Conservation (phyloP, 441 rosid species). For the Hypseocharis bilobata region DNA sequence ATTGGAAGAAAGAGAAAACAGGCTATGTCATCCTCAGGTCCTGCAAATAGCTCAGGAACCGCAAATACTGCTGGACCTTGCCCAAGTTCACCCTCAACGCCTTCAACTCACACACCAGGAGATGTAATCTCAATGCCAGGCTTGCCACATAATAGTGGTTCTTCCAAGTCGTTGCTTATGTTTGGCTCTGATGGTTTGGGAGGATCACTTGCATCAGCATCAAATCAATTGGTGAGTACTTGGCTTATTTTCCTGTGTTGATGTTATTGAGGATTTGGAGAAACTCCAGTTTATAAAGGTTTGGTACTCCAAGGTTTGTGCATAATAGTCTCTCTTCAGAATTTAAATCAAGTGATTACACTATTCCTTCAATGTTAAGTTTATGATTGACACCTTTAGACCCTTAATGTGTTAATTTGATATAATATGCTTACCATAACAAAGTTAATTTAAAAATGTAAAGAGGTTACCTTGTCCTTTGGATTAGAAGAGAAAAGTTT, state of each 20-base stretch:
- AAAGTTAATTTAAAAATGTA: no score
- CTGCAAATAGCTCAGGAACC: slow-evolving; percentile 75
- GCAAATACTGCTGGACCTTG: slow-evolving; percentile 76
- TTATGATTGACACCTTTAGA: not conserved
- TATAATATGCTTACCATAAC: not conserved
- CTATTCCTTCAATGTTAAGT: not conserved
- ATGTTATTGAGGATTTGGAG: not conserved
- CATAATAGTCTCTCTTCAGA: no score
- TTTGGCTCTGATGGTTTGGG: slow-evolving; percentile 60
- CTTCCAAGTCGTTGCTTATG: slow-evolving; percentile 58
- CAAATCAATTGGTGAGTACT: slow-evolving; percentile 67
- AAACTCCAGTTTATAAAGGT: not conserved
- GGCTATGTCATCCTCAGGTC: slow-evolving; percentile 71
- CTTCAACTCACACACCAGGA: slow-evolving; percentile 80
- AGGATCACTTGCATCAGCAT: slow-evolving; percentile 61
- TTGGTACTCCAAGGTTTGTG: no score
- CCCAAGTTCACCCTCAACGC: slow-evolving; percentile 80
- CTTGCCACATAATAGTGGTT: slow-evolving; percentile 57
- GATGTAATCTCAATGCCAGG: slow-evolving; percentile 73
- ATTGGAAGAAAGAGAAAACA: slow-evolving; percentile 73
- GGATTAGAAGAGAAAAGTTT: no score
- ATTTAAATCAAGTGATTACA: not conserved
- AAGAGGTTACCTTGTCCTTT: no score
- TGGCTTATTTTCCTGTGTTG: slow-evolving; percentile 6
- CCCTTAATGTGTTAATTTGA: not conserved